phyloP scores from a whole-genome alignment of 148 eudicot species.

The Dianthus caryophyllus region DNA sequence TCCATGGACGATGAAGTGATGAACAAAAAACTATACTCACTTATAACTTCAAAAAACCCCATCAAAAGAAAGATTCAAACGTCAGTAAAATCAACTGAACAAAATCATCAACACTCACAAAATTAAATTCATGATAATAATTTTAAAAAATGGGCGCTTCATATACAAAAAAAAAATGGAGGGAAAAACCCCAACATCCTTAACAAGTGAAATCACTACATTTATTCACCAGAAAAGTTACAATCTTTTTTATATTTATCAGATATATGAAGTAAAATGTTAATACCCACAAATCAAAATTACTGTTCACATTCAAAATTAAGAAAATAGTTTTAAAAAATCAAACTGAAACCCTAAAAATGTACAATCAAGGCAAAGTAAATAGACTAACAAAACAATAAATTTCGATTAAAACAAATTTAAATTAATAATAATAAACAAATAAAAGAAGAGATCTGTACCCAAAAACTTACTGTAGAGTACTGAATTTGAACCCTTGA shows the following conservation, averaged over 20 bases:
- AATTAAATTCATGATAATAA: conserved; percentile 9
- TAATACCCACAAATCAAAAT: background rate
- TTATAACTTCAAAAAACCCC: background rate
- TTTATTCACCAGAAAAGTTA: background rate
- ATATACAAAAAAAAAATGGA: too few relatives aligned
- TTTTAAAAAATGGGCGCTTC: too few relatives aligned
- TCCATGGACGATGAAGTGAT: background rate
- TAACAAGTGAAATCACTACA: conserved; percentile 2
- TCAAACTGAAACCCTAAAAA: conserved; percentile 27
- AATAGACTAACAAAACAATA: background rate
- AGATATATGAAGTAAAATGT: background rate
- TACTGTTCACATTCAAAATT: background rate
- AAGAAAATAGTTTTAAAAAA: background rate
- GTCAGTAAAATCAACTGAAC: background rate
- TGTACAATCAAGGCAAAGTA: background rate
- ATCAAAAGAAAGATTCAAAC: background rate
- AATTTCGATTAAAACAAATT: background rate
- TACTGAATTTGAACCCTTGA: conserved; percentile 14
- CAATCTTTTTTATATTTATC: background rate
- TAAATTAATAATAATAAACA: background rate
- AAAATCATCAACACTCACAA: conserved; percentile 2
- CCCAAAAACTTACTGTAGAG: conserved; percentile 25
- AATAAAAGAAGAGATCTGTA: conserved; percentile 10
- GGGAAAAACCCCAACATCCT: conserved; percentile 4
- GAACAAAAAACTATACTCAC: background rate